Evolutionary conservation across 78 protist species (phyloP).

Genomic region (Polysphondylium violaceum): DNA sequence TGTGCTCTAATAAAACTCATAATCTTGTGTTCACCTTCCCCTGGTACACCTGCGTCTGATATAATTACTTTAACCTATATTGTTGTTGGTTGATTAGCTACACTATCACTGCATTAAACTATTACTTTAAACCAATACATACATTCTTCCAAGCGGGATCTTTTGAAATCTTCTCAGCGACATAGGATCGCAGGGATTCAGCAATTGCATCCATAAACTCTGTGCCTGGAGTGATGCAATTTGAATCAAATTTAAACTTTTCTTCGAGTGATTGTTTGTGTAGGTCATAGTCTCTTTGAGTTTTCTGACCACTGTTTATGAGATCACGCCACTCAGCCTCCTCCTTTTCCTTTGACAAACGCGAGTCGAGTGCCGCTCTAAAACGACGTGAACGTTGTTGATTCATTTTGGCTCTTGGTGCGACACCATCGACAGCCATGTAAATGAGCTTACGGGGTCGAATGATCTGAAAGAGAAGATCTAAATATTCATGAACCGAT

Average conservation of each 20-base stretch:
- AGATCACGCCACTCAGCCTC: neutral
- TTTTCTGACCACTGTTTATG: neutral
- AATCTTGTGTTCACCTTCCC: conserved; percentile 98
- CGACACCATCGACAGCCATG: conserved; percentile 97
- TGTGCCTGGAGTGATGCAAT: conserved; percentile 98
- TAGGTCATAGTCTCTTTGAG: conserved; percentile 34
- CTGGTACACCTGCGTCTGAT: conserved; percentile 78
- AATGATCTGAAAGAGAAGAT: conserved; percentile 89
- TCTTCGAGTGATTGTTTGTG: neutral
- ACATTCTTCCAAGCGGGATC: conserved; percentile 84
- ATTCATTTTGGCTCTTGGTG: conserved; percentile 99
- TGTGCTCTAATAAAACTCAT: conserved; percentile 93
- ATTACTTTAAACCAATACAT: neutral
- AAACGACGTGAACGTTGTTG: conserved; percentile 97
- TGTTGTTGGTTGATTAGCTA: neutral
- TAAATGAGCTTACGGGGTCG: conserved; percentile 91
- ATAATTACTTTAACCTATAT: conserved; percentile 61
- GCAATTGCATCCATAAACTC: conserved; percentile 93
- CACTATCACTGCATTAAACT: neutral
- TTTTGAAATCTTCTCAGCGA: conserved; percentile 54
- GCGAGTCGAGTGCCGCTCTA: conserved; percentile 90
- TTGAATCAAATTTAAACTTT: conserved; percentile 85
- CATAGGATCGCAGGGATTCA: conserved; percentile 80
- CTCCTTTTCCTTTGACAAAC: neutral
- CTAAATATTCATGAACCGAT: conserved; percentile 90